Evolutionary conservation across 2,329 filamentous ascomycete genomes (phyloP).

Genomic region (Sordariomycetes sp.): DNA sequence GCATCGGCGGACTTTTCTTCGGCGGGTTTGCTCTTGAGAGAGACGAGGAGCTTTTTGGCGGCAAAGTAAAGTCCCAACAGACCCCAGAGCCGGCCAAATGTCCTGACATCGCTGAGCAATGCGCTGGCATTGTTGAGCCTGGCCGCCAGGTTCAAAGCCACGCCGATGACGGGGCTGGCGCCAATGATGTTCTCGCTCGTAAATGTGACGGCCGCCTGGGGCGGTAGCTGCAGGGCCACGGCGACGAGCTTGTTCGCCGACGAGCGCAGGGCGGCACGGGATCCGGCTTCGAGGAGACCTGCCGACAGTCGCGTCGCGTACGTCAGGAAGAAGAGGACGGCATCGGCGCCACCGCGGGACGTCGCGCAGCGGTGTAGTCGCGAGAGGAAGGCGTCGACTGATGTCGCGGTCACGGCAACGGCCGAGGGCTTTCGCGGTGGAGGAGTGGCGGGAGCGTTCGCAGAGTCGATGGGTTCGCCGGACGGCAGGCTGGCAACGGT

Average conservation of each 20-base stretch:
- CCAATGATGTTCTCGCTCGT: conserved; percentile 29
- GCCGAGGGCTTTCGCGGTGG: no score
- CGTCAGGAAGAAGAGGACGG: conserved; percentile 57
- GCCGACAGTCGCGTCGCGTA: conserved; percentile 54
- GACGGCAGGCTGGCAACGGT: neutral
- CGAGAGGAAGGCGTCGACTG: conserved; percentile 41
- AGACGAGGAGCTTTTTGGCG: conserved; percentile 38
- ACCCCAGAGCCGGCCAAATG: conserved; percentile 69
- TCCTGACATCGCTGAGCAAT: conserved; percentile 61
- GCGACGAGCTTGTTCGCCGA: conserved; percentile 42
- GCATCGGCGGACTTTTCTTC: conserved; percentile 20
- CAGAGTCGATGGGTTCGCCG: conserved; percentile 4
- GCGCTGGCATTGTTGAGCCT: conserved; percentile 52
- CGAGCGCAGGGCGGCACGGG: conserved; percentile 47
- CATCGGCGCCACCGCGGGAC: conserved; percentile 61
- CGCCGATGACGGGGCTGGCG: conserved; percentile 27
- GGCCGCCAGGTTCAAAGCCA: conserved; percentile 37
- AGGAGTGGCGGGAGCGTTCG: conserved; percentile 3
- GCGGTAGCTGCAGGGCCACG: conserved; percentile 41
- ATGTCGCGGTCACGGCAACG: no score
- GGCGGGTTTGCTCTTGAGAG: conserved; percentile 15
- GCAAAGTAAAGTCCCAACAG: conserved; percentile 66
- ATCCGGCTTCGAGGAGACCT: conserved; percentile 39
- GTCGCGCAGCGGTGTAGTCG: conserved; percentile 55
- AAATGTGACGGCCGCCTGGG: conserved; percentile 33